These are phyloP conservation scores for Blastocystis hominis DNA, from an alignment of 352 stramenopile genomes.

Conservation along the genomic window DNA sequence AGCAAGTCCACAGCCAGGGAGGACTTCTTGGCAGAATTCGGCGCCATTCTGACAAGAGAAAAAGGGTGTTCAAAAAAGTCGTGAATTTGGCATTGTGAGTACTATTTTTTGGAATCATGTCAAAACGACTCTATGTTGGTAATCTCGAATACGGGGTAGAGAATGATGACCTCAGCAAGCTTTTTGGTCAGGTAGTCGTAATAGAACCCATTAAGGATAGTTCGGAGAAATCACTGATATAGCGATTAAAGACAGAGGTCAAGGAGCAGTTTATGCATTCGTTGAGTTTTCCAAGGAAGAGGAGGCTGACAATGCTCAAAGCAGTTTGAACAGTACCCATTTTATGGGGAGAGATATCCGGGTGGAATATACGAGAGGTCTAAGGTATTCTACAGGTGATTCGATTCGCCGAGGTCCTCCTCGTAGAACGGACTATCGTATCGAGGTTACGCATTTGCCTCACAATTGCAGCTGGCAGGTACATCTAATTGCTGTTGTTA, in stretches of 20 bases:
- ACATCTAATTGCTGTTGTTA: not conserved
- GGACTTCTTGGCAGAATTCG: not conserved
- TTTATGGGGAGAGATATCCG: slow-evolving; percentile 42
- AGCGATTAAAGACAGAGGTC: not conserved
- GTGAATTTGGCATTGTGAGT: not conserved
- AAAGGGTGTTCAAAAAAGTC: not conserved
- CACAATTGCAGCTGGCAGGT: slow-evolving; percentile 38
- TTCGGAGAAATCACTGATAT: slow-evolving; percentile 22
- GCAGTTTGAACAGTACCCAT: not conserved
- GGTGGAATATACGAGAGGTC: slow-evolving; percentile 10
- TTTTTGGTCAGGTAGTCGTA: not conserved
- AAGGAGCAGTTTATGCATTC: slow-evolving; percentile 31
- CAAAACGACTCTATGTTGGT: not conserved
- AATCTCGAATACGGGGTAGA: slow-evolving; percentile 11
- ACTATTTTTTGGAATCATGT: not conserved
- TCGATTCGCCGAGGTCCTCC: not conserved
- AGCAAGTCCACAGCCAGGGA: not conserved
- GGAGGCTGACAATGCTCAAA: slow-evolving; percentile 22
- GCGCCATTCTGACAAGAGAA: not conserved
- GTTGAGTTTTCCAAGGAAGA: slow-evolving; percentile 14
- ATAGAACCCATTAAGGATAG: not conserved
- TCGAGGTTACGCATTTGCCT: slow-evolving; percentile 15
- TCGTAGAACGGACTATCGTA: not conserved
- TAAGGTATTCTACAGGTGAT: not conserved
- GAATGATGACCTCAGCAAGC: not conserved